Evolutionary conservation across 257 asterid genomes (phyloP).

Genomic region (Cinchona pubescens): DNA sequence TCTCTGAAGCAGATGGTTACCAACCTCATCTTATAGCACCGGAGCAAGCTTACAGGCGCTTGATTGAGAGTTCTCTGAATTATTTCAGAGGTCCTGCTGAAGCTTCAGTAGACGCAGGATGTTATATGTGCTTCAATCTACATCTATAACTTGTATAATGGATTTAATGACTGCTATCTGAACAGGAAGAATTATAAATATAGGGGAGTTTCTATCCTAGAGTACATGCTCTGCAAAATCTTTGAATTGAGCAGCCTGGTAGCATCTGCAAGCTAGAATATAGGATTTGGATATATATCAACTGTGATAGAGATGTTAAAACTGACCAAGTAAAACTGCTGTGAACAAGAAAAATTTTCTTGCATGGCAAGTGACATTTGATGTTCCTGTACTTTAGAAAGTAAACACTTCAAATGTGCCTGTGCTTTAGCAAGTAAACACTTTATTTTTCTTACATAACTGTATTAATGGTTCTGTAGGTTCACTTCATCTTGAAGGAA

Average conservation of each 20-base stretch:
- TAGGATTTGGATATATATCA: neutral
- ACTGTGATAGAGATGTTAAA: neutral
- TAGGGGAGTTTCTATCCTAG: neutral
- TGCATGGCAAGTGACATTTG: neutral
- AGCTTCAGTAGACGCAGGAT: constrained; percentile 48
- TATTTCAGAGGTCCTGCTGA: constrained; percentile 53
- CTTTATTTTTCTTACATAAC: neutral
- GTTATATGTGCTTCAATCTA: constrained; percentile 21
- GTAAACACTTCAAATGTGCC: neutral
- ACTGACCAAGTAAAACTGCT: neutral
- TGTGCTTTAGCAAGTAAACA: neutral
- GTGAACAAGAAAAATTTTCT: neutral
- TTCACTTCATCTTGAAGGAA: constrained; percentile 39
- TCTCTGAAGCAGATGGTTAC: constrained; percentile 48
- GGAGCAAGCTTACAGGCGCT: constrained; percentile 45
- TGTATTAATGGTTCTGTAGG: constrained; percentile 22
- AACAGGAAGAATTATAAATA: neutral
- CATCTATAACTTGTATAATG: neutral
- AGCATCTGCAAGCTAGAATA: neutral
- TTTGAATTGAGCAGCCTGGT: neutral
- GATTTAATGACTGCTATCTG: neutral
- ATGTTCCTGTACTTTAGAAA: neutral
- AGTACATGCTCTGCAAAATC: neutral
- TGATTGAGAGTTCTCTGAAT: constrained; percentile 40
- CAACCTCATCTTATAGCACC: constrained; percentile 52